Base-by-base conservation (phyloP, 148 eudicot genomes). In the Euryodendron excelsum region DNA sequence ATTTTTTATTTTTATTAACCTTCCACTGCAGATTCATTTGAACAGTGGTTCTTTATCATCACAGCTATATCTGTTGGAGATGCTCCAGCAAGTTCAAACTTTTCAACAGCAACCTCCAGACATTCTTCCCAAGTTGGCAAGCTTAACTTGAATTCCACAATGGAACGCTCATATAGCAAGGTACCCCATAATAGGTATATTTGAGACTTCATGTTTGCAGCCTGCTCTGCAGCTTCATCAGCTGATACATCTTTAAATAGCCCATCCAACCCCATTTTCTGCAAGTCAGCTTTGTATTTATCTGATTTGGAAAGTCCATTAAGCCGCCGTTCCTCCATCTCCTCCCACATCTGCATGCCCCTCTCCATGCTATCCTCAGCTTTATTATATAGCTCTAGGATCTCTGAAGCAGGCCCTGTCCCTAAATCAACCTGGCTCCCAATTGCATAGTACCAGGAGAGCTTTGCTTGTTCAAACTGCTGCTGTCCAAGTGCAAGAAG, bases 301-400 rank as follows among this genome's bases (percentile, higher is more conserved):
- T 96, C 98, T 39, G 81, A 87, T 79, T 89, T 88, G 30, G 92
- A 84, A 27, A 96, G 89, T 74, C 99, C 99, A 80, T 96, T 93
- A 53, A 93, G 88, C 45, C 91, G 92, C 0, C 82, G 88, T 82
- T 93, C 99, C 77, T 96, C 98, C 82, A 89, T 86, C 82, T 93
- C 98, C 84, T 96, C 99, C 99, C 99, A 96, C 77, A 93, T 90
- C 76, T 91, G 98, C 94, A 96, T 87, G 25, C 99, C 99, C 62
- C 86, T 88, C 75, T 96, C 99, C 91, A 91, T 91, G 84, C 90
- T 88, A 78, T 96, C 99, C 83, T 96, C 99, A 6, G 99, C 94
- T 82, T 91, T 88, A 76, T 96, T 96, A 69, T 86, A 96, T 10
- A 93, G 84, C 41, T 90, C 86, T 45, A 96, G 79, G 72, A 96